Percentiles rank a stretch among this genome's conserved stretches.
Conservation (phyloP, 2,329 filamentous ascomycete species). For the Plenodomus lindquistii region DNA sequence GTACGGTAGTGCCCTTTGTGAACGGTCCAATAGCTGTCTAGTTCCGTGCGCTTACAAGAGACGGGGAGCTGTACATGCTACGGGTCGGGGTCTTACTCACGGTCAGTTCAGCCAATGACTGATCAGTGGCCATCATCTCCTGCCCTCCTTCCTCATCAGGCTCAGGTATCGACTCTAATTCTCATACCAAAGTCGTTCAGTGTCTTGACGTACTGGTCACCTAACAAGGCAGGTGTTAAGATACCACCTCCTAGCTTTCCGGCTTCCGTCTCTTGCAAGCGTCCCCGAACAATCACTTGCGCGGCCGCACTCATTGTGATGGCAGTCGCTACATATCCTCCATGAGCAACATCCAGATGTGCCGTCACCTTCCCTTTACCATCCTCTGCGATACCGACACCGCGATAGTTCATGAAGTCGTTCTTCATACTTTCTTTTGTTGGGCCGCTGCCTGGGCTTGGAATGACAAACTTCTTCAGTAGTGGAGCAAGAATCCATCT, state of each 20-base stretch:
- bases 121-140: too few relatives aligned
- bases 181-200: conserved; percentile 65
- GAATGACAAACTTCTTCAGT: conserved; percentile 34
- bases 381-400: conserved; percentile 62
- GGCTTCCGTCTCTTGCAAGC: conserved; percentile 50
- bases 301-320: conserved; percentile 67
- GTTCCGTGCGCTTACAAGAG: too few relatives aligned
- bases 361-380: conserved; percentile 58
- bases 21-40: too few relatives aligned
- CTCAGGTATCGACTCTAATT: conserved; percentile 43
- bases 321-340: conserved; percentile 70
- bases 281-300: conserved; percentile 66
- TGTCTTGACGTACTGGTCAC: conserved; percentile 67
- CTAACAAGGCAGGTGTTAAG: conserved; percentile 72
- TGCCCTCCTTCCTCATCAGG: too few relatives aligned
- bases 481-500: conserved; percentile 48
- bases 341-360: conserved; percentile 61
- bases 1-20: too few relatives aligned
- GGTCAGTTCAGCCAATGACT: too few relatives aligned
- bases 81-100: too few relatives aligned
- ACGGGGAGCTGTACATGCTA: too few relatives aligned
- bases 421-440: conserved; percentile 57
- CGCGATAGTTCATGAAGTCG: conserved; percentile 66
- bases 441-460: conserved; percentile 37
- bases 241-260: conserved; percentile 66